These are phyloP conservation scores for Trapa incisa DNA, from an alignment of 345 rosid species.

Conservation along the genomic window DNA sequence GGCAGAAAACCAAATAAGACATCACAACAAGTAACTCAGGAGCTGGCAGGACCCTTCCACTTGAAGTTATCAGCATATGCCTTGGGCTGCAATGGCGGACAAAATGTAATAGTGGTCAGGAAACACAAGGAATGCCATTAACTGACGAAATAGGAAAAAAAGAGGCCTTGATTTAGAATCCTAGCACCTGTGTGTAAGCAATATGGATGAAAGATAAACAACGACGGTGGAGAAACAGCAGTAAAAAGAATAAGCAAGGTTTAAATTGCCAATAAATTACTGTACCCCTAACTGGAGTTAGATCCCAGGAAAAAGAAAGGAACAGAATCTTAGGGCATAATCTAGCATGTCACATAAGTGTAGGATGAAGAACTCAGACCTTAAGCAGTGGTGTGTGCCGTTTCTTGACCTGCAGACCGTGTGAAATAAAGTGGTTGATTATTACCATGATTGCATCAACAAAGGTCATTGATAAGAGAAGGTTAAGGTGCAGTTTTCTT, in stretches of 20 bases:
- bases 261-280: background rate
- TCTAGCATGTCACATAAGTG: background rate
- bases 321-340: background rate
- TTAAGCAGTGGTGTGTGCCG: constrained; percentile 48
- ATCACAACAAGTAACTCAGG: constrained; percentile 15
- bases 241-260: background rate
- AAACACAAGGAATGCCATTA: background rate
- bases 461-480: background rate
- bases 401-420: constrained; percentile 54
- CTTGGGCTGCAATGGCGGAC: constrained; percentile 32
- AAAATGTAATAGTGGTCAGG: background rate
- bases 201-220: background rate
- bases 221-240: background rate
- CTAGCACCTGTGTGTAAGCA: background rate
- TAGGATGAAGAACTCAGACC: constrained; percentile 22
- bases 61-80: constrained; percentile 92
- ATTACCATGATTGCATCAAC: background rate
- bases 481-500: background rate
- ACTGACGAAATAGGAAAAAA: background rate
- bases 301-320: background rate
- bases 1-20: background rate
- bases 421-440: constrained; percentile 1
- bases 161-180: background rate
- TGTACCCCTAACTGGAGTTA: background rate
- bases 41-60: constrained; percentile 63